Conservation (phyloP, 179 eudicot genomes). For the Carnegiea gigantea region DNA sequence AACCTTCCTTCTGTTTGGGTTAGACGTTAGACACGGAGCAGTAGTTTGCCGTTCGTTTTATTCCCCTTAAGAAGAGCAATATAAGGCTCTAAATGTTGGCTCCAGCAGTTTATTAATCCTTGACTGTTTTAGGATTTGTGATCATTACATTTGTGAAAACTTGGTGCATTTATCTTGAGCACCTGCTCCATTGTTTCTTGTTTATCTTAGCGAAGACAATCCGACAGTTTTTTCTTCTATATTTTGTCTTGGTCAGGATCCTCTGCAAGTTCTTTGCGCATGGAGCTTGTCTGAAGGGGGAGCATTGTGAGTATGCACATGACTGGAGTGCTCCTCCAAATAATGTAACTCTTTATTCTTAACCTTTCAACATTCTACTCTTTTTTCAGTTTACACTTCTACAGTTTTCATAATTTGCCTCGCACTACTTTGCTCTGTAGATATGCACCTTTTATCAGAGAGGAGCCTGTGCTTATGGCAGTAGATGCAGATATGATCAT, state of each 20-base stretch:
- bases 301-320: constrained; percentile 81
- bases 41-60: background rate
- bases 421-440: constrained; percentile 34
- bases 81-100: background rate
- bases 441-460: constrained; percentile 85
- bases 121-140: background rate
- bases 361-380: constrained; percentile 2
- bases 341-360: constrained; percentile 45
- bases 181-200: background rate
- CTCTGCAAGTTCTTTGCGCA: constrained; percentile 86
- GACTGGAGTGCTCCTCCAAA: constrained; percentile 85
- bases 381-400: background rate
- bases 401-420: background rate
- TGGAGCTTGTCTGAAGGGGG: constrained; percentile 94
- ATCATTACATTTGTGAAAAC: background rate
- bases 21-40: background rate
- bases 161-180: background rate
- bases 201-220: background rate
- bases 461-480: constrained; percentile 85
- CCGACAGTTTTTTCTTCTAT: background rate
- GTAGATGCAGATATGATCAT: constrained; percentile 89
- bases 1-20: background rate
- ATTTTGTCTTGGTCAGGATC: constrained; percentile 38
- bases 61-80: background rate
- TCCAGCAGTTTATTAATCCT: background rate